These are phyloP conservation scores for Endogone sp. DNA, from an alignment of 192 early-diverging fungal species.

Conservation along the genomic window DNA sequence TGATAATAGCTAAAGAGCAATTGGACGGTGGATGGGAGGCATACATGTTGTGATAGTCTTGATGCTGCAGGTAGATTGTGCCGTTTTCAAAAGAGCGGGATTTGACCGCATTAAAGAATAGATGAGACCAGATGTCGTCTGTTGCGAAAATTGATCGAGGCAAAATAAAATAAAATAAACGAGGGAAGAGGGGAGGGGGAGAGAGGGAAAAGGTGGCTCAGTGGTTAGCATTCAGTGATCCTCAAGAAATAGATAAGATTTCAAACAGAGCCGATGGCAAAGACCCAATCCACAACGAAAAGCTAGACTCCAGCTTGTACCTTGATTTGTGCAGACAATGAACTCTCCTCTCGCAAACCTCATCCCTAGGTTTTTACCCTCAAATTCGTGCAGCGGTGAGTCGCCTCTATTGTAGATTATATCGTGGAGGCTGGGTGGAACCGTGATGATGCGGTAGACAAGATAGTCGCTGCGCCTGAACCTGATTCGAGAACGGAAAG, in stretches of 20 bases:
- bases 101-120: slow-evolving; percentile 31
- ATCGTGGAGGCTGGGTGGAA: slow-evolving; percentile 21
- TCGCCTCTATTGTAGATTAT: slow-evolving; percentile 24
- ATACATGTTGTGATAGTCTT: slow-evolving; percentile 28
- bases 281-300: no score
- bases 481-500: no score
- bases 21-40: neutral
- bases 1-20: neutral
- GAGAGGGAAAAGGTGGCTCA: no score
- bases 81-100: slow-evolving; percentile 20
- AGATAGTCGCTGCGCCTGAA: slow-evolving; percentile 21
- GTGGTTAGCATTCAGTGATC: no score
- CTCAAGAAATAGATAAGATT: no score
- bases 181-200: no score
- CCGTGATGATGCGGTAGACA: slow-evolving; percentile 27
- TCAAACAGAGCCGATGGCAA: no score
- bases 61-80: slow-evolving; percentile 28
- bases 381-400: slow-evolving; percentile 32
- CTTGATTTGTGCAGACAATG: slow-evolving; percentile 34
- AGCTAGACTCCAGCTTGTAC: slow-evolving; percentile 14
- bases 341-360: slow-evolving; percentile 33
- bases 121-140: slow-evolving; percentile 35
- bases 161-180: no score
- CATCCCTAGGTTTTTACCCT: slow-evolving; percentile 35
- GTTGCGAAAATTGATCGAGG: no score